Conservation (phyloP, 768 basidiomycete genomes). For the Phaeotremella fagi region DNA sequence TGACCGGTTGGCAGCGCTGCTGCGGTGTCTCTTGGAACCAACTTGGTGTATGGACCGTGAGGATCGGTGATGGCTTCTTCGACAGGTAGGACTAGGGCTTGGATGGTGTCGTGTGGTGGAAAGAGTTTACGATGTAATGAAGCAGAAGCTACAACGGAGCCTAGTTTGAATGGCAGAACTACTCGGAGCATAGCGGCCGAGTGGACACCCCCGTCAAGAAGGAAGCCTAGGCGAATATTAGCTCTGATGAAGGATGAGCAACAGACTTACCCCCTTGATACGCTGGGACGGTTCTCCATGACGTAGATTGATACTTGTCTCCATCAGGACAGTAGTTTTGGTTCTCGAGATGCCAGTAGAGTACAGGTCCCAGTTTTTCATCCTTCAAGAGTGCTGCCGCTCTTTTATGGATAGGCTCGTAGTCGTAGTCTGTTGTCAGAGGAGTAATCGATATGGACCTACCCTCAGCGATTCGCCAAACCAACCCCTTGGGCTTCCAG, state of each 20-base stretch:
- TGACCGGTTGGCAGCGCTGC: conserved; percentile 19
- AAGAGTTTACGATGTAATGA: conserved; percentile 68
- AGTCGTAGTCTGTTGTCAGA: not conserved
- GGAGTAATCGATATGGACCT: not conserved
- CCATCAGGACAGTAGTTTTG: conserved; percentile 59
- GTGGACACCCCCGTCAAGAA: conserved; percentile 56
- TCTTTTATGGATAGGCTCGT: not conserved
- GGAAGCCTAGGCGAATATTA: conserved; percentile 63
- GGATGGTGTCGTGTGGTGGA: conserved; percentile 73
- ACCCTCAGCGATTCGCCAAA: not conserved
- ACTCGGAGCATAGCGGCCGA: conserved; percentile 54
- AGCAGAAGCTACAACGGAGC: conserved; percentile 60
- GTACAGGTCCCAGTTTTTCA: conserved; percentile 68
- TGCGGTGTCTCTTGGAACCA: conserved; percentile 12
- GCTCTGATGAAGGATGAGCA: conserved; percentile 1
- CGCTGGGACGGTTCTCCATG: conserved; percentile 77
- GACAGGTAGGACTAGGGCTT: conserved; percentile 31
- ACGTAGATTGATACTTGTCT: conserved; percentile 72
- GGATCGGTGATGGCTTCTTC: conserved; percentile 5
- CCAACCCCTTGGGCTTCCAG: not conserved
- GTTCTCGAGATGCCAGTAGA: conserved; percentile 60
- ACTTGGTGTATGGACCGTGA: conserved; percentile 32
- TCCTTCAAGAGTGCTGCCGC: conserved; percentile 49
- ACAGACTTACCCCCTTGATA: conserved; percentile 45
- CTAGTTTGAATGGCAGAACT: conserved; percentile 58